These are phyloP conservation scores for Litsea cubeba DNA, from an alignment of 164 flowering plant species.

Conservation along the genomic window DNA sequence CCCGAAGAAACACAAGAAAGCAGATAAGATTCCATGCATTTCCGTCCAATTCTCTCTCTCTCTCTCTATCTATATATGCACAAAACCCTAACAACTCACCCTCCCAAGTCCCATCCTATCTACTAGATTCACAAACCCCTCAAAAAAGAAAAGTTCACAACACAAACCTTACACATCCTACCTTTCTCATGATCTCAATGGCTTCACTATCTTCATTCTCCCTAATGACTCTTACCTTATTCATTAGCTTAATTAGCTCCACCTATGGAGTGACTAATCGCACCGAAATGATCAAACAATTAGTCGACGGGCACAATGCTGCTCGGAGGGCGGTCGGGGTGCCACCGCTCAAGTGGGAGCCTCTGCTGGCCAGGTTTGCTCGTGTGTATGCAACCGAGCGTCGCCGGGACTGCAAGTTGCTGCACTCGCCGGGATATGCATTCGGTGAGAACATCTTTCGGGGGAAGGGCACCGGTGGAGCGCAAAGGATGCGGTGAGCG, in stretches of 20 bases:
- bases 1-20: background rate
- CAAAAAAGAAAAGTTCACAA: background rate
- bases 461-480: constrained; percentile 17
- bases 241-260: background rate
- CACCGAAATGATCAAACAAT: constrained; percentile 9
- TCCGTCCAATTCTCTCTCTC: background rate
- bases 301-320: constrained; percentile 20
- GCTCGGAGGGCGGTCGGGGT: constrained; percentile 23
- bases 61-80: background rate
- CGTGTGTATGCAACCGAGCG: constrained; percentile 21
- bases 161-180: background rate
- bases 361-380: constrained; percentile 18
- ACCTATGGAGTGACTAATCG: background rate
- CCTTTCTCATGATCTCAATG: background rate
- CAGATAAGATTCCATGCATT: background rate
- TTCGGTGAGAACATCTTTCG: constrained; percentile 22
- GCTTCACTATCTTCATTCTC: background rate
- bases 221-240: background rate
- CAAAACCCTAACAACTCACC: background rate
- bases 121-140: background rate
- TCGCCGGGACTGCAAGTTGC: constrained; percentile 19
- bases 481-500: constrained; percentile 10
- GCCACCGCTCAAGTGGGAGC: constrained; percentile 22
- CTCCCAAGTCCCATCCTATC: background rate
- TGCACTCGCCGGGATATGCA: constrained; percentile 14